Conservation (phyloP, 2,329 filamentous ascomycete genomes). For the Bipolaris zeicola region DNA sequence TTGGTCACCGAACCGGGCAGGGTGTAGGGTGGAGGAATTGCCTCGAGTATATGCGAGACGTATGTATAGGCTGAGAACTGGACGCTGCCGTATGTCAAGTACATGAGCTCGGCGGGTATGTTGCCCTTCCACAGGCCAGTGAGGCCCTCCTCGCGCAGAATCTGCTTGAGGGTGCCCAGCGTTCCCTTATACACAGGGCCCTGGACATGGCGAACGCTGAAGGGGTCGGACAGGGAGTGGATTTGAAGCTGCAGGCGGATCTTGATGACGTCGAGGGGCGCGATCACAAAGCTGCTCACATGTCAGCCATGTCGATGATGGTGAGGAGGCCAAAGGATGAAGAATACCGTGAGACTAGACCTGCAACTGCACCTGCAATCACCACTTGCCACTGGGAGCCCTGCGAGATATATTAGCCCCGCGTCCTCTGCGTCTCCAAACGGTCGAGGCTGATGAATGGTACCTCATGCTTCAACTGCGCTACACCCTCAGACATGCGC, state of each 20-base stretch:
- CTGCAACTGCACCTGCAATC: constrained; percentile 72
- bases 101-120: constrained; percentile 91
- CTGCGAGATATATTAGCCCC: constrained; percentile 44
- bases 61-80: constrained; percentile 91
- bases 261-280: constrained; percentile 96
- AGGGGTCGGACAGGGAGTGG: constrained; percentile 78
- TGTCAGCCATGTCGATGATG: constrained; percentile 6
- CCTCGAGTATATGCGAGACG: constrained; percentile 69
- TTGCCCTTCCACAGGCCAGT: constrained; percentile 96
- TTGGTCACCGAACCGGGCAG: constrained; percentile 73
- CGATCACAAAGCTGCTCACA: constrained; percentile 77
- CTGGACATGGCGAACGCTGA: constrained; percentile 57
- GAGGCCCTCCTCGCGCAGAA: constrained; percentile 80
- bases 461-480: constrained; percentile 73
- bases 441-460: constrained; percentile 4
- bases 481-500: constrained; percentile 69
- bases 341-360: constrained; percentile 82
- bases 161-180: constrained; percentile 74
- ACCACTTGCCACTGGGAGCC: constrained; percentile 71
- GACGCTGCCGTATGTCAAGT: constrained; percentile 84
- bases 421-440: neutral
- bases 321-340: neutral
- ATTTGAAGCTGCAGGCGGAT: constrained; percentile 95
- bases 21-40: constrained; percentile 51
- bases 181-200: constrained; percentile 73